phyloP scores from a whole-genome alignment of 371 early-diverging fungal genomes.

The Syncephalastrum sp. region DNA sequence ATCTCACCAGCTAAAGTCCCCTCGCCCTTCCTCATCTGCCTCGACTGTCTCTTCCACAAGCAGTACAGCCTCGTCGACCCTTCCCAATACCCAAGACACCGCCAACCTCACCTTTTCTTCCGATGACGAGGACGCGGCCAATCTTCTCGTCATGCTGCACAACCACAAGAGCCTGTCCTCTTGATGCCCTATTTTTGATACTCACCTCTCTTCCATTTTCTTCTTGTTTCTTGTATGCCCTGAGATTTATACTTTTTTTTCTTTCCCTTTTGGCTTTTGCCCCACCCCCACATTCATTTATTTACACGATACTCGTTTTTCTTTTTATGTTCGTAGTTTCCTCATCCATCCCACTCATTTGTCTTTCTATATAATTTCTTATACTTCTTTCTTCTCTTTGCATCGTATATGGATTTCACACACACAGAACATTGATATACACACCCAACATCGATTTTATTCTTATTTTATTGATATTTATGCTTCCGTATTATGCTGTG shows the following conservation, averaged over 20 bases:
- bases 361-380: constrained; percentile 1
- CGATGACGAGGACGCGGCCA: constrained; percentile 43
- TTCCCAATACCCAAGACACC: constrained; percentile 2
- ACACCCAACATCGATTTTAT: too few relatives aligned
- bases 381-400: background rate
- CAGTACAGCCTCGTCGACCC: constrained; percentile 1
- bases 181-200: background rate
- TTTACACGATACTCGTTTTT: background rate
- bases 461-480: too few relatives aligned
- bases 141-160: constrained; percentile 47
- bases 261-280: background rate
- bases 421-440: too few relatives aligned
- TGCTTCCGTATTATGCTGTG: too few relatives aligned
- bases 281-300: background rate
- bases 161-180: constrained; percentile 9
- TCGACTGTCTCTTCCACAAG: background rate
- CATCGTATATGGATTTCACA: background rate
- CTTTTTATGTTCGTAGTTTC: background rate
- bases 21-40: constrained; percentile 6
- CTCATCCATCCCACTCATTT: constrained; percentile 7
- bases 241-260: background rate
- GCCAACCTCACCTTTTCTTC: constrained; percentile 16
- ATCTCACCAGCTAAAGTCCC: background rate
- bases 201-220: too few relatives aligned
- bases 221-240: too few relatives aligned